Evolutionary conservation across 2,329 filamentous ascomycete genomes (phyloP).

Genomic region (Cryphonectria parasitica): DNA sequence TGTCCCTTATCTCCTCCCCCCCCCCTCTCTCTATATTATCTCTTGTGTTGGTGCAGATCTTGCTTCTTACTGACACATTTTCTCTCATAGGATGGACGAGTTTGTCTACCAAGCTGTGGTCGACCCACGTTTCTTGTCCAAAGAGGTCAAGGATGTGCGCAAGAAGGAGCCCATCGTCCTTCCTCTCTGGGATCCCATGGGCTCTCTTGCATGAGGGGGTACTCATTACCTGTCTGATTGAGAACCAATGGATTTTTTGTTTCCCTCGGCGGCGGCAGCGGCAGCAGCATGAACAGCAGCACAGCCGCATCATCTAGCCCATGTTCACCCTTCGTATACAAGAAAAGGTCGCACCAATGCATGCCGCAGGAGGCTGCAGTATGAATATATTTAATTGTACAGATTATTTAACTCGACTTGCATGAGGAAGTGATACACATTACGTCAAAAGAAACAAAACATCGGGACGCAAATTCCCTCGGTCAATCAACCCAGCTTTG

Average conservation of each 20-base stretch:
- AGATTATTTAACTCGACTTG: not conserved
- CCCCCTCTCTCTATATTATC: too few species aligned
- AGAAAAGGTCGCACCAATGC: not conserved
- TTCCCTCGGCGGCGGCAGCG: not conserved
- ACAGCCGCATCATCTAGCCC: not conserved
- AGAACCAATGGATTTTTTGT: not conserved
- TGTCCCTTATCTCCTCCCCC: not conserved
- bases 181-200: slow-evolving; percentile 82
- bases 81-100: slow-evolving; percentile 59
- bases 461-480: not conserved
- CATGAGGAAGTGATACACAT: not conserved
- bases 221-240: too few species aligned
- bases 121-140: slow-evolving; percentile 68
- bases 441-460: not conserved
- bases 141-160: slow-evolving; percentile 71
- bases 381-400: not conserved
- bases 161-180: slow-evolving; percentile 71
- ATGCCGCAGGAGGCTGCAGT: not conserved
- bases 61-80: not conserved
- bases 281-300: too few species aligned
- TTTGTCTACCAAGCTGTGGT: slow-evolving; percentile 88
- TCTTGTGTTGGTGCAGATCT: not conserved
- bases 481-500: not conserved
- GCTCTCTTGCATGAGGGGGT: slow-evolving; percentile 62
- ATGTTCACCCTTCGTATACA: not conserved